phyloP scores from a whole-genome alignment of 2,329 filamentous ascomycete species.

The Cordyceps sp. region DNA sequence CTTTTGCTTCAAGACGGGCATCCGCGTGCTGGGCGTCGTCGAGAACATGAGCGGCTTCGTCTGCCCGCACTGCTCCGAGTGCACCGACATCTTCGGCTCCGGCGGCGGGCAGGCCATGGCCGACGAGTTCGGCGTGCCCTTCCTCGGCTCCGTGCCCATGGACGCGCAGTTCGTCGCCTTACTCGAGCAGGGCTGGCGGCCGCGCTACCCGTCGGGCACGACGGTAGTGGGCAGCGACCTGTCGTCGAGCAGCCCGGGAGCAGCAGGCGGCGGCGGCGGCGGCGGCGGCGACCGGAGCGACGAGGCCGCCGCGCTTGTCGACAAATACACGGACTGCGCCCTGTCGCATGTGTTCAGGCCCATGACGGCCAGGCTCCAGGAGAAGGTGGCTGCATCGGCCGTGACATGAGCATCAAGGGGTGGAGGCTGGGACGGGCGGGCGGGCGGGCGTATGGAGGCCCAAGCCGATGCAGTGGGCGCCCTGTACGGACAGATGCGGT shows the following conservation, averaged over 20 bases:
- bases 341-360: slow-evolving; percentile 50
- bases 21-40: slow-evolving; percentile 71
- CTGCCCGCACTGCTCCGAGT: slow-evolving; percentile 66
- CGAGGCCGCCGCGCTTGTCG: slow-evolving; percentile 27
- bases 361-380: slow-evolving; percentile 29
- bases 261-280: too few species aligned
- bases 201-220: slow-evolving; percentile 52
- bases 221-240: background rate
- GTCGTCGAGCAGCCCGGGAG: slow-evolving; percentile 2
- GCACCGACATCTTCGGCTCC: slow-evolving; percentile 84
- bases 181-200: slow-evolving; percentile 55
- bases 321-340: slow-evolving; percentile 60
- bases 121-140: slow-evolving; percentile 64
- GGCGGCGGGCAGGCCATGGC: slow-evolving; percentile 87
- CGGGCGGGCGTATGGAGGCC: too few species aligned
- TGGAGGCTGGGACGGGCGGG: too few species aligned
- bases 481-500: too few species aligned
- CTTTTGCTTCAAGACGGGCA: slow-evolving; percentile 72
- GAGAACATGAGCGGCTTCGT: slow-evolving; percentile 95
- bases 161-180: slow-evolving; percentile 83
- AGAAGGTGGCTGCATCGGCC: background rate
- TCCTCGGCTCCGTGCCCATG: slow-evolving; percentile 76
- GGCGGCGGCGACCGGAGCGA: slow-evolving; percentile 14
- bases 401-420: background rate
- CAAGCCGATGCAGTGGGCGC: too few species aligned